phyloP scores from a whole-genome alignment of 2,329 filamentous ascomycete genomes.

The Aspergillus sp. region DNA sequence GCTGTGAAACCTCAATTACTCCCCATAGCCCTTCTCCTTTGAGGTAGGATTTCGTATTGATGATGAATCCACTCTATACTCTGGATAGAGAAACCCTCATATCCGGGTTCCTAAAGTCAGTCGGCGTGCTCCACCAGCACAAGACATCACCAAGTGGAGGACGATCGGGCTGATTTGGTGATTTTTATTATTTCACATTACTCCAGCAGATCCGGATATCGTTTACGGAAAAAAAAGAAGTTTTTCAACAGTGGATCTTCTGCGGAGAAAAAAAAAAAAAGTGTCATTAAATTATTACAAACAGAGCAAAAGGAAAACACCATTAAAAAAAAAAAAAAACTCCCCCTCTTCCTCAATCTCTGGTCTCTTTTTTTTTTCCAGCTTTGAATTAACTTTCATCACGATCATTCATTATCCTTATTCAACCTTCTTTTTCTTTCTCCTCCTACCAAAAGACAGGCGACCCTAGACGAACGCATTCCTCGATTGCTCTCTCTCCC shows the following conservation, averaged over 20 bases:
- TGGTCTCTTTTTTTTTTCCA: conserved; percentile 4
- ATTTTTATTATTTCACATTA: conserved; percentile 4
- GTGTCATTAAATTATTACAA: conserved; percentile 24
- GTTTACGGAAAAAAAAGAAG: conserved; percentile 5
- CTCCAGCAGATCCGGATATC: conserved; percentile 1
- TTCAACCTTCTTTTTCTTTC: neutral
- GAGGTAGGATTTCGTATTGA: too few relatives aligned
- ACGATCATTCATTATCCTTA: neutral
- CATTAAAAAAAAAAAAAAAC: too few relatives aligned
- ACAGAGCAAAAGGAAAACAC: conserved; percentile 35
- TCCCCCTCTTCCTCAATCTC: neutral
- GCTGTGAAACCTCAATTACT: too few relatives aligned
- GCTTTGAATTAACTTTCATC: neutral
- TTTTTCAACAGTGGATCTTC: conserved; percentile 23
- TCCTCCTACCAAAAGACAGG: conserved; percentile 4
- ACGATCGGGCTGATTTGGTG: neutral
- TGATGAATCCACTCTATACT: too few relatives aligned
- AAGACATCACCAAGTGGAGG: too few relatives aligned
- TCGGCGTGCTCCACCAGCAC: too few relatives aligned
- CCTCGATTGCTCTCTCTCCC: neutral
- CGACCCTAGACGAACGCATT: neutral
- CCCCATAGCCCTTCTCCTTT: too few relatives aligned
- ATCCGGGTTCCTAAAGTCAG: too few relatives aligned
- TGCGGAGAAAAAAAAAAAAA: conserved; percentile 14
- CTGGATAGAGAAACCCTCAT: too few relatives aligned